Base-by-base conservation (phyloP, 768 basidiomycete species). In the Rhodotorula toruloides region DNA sequence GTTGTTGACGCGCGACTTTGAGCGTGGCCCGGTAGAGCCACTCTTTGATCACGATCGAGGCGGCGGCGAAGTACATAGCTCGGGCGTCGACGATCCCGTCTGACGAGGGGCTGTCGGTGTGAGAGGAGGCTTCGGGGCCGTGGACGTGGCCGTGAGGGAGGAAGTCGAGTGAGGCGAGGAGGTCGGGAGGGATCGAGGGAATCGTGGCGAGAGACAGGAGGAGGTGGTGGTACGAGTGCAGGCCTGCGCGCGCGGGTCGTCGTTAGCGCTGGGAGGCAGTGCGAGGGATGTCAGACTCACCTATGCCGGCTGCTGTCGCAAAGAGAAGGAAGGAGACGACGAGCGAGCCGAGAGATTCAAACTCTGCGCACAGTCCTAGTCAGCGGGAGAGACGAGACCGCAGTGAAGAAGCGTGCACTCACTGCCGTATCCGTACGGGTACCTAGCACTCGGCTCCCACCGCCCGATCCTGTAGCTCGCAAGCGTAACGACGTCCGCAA, bases 21-120 rank as follows among this genome's bases (percentile, higher is more conserved):
- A 73, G 62, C 3, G 74, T 98, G 52, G 87, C 80, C 48, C 92
- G 81, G 78, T 94, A 98, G 19, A 99, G 77, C 87, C 88, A 97
- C 77, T 99, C 96, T 76, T 99, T 99, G 66, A 83, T 78, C 7
- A 90, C 55, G 4, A 98, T 85, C 69, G 89, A 86, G 29, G 85
- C 73, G 13, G 85, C 85, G 13, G 96, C 96, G 74, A 97, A 93
- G 92, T 93, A 98, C 36, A 92, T 91, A 27, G 96, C 96, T 75
- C 98, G 92, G 47, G 90, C 88, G 76, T 96, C 91, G 10, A 96
- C 81, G 10, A 79, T 61, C 5, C 72, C 78, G 44, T 80, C 83
- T 1, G 79, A 78, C 65, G 86, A 84, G 5, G 79, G 78, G 72
- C 86, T 36, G 36, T 31, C 53, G 19, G 2, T 27, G 13, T 12